Base-by-base conservation (phyloP, 1,284 basidiomycete genomes). In the Moniliophthora roreri region DNA sequence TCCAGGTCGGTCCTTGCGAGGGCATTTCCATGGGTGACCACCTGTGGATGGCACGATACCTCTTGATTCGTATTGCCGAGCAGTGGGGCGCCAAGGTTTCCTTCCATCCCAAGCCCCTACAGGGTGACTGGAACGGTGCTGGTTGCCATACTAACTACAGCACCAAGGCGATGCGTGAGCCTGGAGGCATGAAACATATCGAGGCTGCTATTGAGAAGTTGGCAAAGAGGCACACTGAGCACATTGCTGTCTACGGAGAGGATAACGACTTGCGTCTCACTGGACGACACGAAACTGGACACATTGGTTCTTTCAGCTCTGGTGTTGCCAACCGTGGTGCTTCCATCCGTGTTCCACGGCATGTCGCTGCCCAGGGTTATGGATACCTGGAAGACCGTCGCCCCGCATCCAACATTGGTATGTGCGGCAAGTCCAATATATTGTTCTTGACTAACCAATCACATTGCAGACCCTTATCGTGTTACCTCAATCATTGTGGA, bases 51-150 rank as follows among this genome's bases (percentile, higher is more conserved):
- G 92, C 95, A 42, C 91, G 95, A 64, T 97, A 89, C 78, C 89
- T 97, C 63, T 86, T 97, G 62, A 72, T 93, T 69, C 91, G 94
- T 64, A 88, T 96, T 63, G 94, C 96, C 61, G 96, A 98, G 76
- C 95, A 98, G 76, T 99, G 96, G 96, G 93, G 89, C 61, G 79
- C 98, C 79, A 97, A 95, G 75, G 95, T 94, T 52, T 92, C 95
- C 62, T 94, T 99, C 93, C 97, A 99, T 84, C 97, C 97, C 70
- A 99, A 99, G 78, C 96, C 96, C 58, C 89, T 99, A 66, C 75
- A 80, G 64, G 97, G 97, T 63, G 97, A 99, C 74, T 99, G 97
- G 97, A 99, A 99, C 77, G 97, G 97, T 71, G 97, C 97, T 59
- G 97, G 97, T 57, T 93, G 91, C 78, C 93, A 93, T 82, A 90